A percentile compares a stretch with the other conserved stretches of the same genome.
These are phyloP conservation scores for Citrullus colocynthis DNA, from an alignment of 306 rosid genomes.

Conservation along the genomic window DNA sequence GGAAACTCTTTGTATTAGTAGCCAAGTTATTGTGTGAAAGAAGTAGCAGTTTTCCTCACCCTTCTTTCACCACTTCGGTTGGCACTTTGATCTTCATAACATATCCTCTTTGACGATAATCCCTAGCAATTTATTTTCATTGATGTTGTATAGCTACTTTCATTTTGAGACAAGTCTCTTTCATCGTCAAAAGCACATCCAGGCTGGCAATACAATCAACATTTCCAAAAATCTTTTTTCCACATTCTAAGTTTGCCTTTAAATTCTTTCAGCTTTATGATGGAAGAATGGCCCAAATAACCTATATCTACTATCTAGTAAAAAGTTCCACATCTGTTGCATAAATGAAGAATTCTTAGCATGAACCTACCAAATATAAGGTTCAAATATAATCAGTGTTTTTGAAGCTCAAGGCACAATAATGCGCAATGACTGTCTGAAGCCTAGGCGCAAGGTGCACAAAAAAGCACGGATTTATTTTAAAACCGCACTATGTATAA, in stretches of 20 bases:
- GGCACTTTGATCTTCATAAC: background rate
- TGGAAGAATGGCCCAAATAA: background rate
- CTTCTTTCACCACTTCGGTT: background rate
- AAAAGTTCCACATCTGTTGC: background rate
- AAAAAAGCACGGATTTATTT: too few relatives aligned
- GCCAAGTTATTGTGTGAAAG: background rate
- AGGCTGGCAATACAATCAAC: background rate
- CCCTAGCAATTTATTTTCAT: background rate
- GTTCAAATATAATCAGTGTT: too few relatives aligned
- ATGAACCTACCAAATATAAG: background rate
- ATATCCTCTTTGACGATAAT: background rate
- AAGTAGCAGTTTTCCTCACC: background rate
- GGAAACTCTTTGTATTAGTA: background rate
- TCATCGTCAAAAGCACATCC: background rate
- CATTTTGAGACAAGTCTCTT: background rate
- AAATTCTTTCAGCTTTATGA: background rate
- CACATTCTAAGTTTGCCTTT: background rate
- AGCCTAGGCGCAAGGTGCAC: too few relatives aligned
- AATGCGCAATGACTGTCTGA: too few relatives aligned
- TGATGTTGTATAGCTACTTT: background rate
- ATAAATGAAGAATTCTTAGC: background rate
- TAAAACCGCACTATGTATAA: too few relatives aligned
- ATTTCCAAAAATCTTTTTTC: background rate
- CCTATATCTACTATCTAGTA: background rate
- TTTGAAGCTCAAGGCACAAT: too few relatives aligned